Evolutionary conservation across 192 early-diverging fungal species (phyloP), one percentile per base, ranked within the genome.

Genomic region (Blastocladiella britannica): DNA sequence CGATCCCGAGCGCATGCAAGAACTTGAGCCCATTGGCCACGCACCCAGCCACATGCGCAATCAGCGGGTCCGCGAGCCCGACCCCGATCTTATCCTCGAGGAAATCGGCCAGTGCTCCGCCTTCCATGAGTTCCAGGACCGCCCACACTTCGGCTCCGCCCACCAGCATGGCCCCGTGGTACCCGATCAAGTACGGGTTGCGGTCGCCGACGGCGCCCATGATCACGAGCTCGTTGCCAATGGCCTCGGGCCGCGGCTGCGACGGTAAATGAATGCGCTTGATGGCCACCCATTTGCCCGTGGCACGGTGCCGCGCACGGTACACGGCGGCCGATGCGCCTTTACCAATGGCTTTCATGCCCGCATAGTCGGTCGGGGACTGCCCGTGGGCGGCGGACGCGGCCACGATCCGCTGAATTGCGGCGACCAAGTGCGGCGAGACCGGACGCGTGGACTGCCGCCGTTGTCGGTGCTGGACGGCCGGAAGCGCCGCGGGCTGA

Each of bases 201-300:
- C 29, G 26, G 58, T 80, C 76, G 25, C 57, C 37, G 12, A 64
- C 53, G 24, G 65, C 66, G 52, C 70, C 67, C 78, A 80, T 80
- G 25, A 80, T 75, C 52, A 79, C 57, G 62, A 80, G 79, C 62
- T 80, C 78, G 58, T 80, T 92, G 70, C 93, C 90, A 60, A 96
- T 93, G 57, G 92, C 66, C 55, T 93, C 93, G 73, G 92, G 92
- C 65, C 92, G 92, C 28, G 91, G 89, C 70, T 96, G 93, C 66
- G 88, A 81, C 66, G 90, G 82, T 51, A 96, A 68, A 58, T 92
- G 87, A 88, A 93, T 96, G 68, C 91, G 89, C 69, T 96, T 96
- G 65, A 96, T 92, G 0, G 90, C 93, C 1, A 93, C 93, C 1
- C 77, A 73, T 12, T 75, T 58, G 43, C 77, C 75, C 26, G 77